Conservation (phyloP, 2,329 filamentous ascomycete species). For the Elsinoe necatrix region DNA sequence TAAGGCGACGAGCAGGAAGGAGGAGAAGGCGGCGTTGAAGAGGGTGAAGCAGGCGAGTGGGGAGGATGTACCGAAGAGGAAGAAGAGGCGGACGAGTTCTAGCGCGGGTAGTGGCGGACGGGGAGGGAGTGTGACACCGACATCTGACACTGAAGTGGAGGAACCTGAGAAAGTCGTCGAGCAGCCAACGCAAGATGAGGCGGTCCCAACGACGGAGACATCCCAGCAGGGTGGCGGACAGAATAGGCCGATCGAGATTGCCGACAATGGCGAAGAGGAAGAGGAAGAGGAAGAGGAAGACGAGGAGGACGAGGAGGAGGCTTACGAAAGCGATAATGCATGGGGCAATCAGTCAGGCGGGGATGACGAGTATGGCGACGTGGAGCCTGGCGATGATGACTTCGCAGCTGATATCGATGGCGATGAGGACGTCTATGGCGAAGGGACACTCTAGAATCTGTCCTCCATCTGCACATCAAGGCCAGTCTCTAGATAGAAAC, state of each 20-base stretch:
- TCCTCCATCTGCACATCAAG: not conserved
- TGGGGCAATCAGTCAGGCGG: not conserved
- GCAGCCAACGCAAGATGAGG: not conserved
- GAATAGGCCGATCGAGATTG: constrained; percentile 10
- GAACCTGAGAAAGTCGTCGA: not conserved
- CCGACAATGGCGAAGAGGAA: constrained; percentile 15
- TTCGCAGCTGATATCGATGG: not conserved
- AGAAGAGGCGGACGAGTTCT: not conserved
- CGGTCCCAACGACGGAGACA: not conserved
- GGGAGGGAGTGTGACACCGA: not conserved
- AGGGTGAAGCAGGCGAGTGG: constrained; percentile 6
- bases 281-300: constrained; percentile 17
- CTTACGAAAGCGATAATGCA: not conserved
- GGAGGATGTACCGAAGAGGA: not conserved
- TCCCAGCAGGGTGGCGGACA: not conserved
- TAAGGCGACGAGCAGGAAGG: constrained; percentile 12
- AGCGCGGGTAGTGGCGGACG: not conserved
- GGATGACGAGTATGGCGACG: not conserved
- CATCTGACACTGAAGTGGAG: not conserved
- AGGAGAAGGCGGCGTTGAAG: constrained; percentile 14
- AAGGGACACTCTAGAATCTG: not conserved
- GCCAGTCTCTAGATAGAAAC: not conserved
- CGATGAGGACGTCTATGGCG: not conserved
- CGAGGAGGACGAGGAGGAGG: constrained; percentile 13
- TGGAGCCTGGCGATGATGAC: not conserved